Conservation (phyloP, 768 basidiomycete species). For the Albatrellus ellisii region DNA sequence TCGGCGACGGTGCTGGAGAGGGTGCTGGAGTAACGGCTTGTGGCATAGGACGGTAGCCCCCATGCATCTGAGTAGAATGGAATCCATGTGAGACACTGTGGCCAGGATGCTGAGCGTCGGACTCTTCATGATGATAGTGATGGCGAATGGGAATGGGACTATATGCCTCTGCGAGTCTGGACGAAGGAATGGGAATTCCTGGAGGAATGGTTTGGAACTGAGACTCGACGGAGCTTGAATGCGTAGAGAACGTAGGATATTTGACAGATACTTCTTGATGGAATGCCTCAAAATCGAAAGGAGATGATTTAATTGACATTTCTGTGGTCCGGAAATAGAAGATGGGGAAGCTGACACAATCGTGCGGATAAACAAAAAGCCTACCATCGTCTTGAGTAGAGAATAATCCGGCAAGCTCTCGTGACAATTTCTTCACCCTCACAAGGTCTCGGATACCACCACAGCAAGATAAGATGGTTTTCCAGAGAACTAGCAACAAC, state of each 20-base stretch:
- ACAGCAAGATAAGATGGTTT: conserved; percentile 80
- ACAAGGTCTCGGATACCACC: conserved; percentile 83
- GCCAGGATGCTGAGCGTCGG: conserved; percentile 34
- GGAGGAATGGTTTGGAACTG: conserved; percentile 13
- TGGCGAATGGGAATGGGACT: conserved; percentile 89
- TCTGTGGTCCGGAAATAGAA: conserved; percentile 21
- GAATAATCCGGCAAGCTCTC: conserved; percentile 75
- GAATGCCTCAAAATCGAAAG: conserved; percentile 83
- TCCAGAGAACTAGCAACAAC: conserved; percentile 93
- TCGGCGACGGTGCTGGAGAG: conserved; percentile 70
- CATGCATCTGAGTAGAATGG: conserved; percentile 24
- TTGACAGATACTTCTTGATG: conserved; percentile 86
- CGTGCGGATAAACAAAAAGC: conserved; percentile 13
- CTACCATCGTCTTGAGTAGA: conserved; percentile 32
- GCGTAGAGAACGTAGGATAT: conserved; percentile 84
- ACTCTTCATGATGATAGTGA: conserved; percentile 83
- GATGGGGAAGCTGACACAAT: background rate
- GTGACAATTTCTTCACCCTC: conserved; percentile 71
- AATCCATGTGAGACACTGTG: conserved; percentile 22
- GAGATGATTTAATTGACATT: conserved; percentile 75
- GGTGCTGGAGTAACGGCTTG: conserved; percentile 87
- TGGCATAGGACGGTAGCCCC: conserved; percentile 30
- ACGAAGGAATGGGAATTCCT: conserved; percentile 27
- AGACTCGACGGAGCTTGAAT: conserved; percentile 28
- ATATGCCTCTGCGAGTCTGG: conserved; percentile 80